Base-by-base conservation (phyloP, 2,329 filamentous ascomycete species). In the Cercospora sesami region DNA sequence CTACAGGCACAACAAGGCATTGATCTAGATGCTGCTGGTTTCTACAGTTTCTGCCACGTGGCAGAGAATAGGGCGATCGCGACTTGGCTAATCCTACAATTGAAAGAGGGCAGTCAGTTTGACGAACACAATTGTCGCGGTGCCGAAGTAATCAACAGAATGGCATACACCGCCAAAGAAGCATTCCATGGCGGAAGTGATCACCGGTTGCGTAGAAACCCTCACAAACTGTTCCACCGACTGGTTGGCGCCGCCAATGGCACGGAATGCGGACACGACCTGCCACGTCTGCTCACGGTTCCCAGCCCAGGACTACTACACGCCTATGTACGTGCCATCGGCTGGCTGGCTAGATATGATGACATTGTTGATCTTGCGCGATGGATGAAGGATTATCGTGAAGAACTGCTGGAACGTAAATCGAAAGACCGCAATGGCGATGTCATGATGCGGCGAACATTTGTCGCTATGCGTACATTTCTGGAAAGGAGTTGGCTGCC, bases 251-350 rank as follows among this genome's bases (percentile, higher is more conserved):
- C 39, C 36, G 55, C 39, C 21, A 18, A 48, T 23, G 45, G 10
- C 21, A 23, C 48, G 57, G 33, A 36, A 33, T 21, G 16, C 6
- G n/a, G 4, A 9, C 31, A 26, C 5, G 48, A 18, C 30, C 68
- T 79, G 2, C 68, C 78, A 60, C 62, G 67, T 7, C 76, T 85
- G 1, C 78, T 83, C 7, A 78, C 81, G 42, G 76, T 81, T 12
- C 80, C 89, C 10, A 77, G 77, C 9, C 83, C 85, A 6, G 78
- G 78, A 21, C 78, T 83, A 42, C 75, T 87, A 1, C 86, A 90
- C 72, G 80, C 82, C 2, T 90, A 91, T 75, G 83, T 93, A 76
- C 84, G 88, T 58, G 83, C 86, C 1, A 80, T 93, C 23, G 90
- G 86, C 0, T 83, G 85, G 63, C 77, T 88, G n/a, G 85, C 84